Evolutionary conservation across 2,329 filamentous ascomycete genomes (phyloP), one percentile per base, ranked within the genome.

Genomic region (Elsinoe fawcettii): DNA sequence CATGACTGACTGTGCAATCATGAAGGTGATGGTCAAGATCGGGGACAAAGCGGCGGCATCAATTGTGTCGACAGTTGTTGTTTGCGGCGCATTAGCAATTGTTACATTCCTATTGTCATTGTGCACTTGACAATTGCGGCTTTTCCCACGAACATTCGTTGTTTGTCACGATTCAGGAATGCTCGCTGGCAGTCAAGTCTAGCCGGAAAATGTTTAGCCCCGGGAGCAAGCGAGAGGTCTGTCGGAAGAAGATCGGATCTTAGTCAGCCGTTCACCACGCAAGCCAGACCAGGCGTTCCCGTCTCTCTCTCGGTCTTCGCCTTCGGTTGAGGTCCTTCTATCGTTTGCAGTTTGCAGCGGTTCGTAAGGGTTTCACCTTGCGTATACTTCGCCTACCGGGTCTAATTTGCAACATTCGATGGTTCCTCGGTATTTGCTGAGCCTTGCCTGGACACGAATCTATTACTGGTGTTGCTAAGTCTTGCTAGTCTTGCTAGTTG

Each of bases 101-200:
- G 16, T 34, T 23, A 36, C 49, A 53, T 53, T 53, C 49, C 49
- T 39, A 25, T 39, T 23, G 20, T 22, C 49, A 20, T 53, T 53
- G 49, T 53, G 37, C 49, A 53, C 30, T 18, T 51, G 47, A 51
- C 47, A 51, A 51, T 34, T 34, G 49, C 49, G 32, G 49, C 30
- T 16, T 51, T 51, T 32, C 20, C 44, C 6, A 22, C n/a, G 16
- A 22, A 20, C 44, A 49, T 25, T 22, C 49, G 49, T 39, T 23
- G 49, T 53, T 46, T 25, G 41, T 20, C 1, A 11, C 23, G 3
- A 9, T 7, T 23, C 27, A 36, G 49, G 49, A 53, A 53, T 53
- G 49, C 30, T 37, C 39, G 32, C 16, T 11, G 16, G 39, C n/a
- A 36, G 25, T 11, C 49, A 46, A 25, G 49, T 34, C 30, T 53